A percentile compares a stretch with the other conserved stretches of the same genome.
Evolutionary conservation across 2,329 filamentous ascomycete genomes (phyloP).

Genomic region (Fusarium marasasianum): DNA sequence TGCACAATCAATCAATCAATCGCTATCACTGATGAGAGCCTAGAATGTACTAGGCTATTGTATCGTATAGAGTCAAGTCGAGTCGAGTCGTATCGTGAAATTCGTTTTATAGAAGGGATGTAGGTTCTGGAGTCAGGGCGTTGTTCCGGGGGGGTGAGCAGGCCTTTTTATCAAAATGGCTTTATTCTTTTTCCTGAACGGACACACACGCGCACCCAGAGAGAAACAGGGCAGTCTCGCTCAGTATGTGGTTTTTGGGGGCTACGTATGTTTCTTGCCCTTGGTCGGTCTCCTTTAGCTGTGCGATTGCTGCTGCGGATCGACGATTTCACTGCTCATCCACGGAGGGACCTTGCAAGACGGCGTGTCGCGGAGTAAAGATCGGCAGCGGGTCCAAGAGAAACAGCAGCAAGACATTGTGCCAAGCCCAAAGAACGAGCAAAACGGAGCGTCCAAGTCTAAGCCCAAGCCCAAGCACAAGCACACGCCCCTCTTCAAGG

Average conservation of each 20-base stretch:
- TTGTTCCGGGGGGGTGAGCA: conserved; percentile 2
- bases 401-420: conserved; percentile 11
- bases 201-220: neutral
- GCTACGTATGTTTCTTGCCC: conserved; percentile 14
- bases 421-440: conserved; percentile 9
- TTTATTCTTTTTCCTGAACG: neutral
- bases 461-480: neutral
- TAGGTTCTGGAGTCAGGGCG: conserved; percentile 6
- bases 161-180: conserved; percentile 23
- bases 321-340: conserved; percentile 24
- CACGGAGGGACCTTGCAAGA: conserved; percentile 21
- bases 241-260: neutral
- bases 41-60: conserved; percentile 1
- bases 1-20: neutral
- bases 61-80: neutral
- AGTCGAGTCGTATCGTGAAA: neutral
- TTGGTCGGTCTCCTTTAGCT: neutral
- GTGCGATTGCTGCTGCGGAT: conserved; percentile 7
- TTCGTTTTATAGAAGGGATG: neutral
- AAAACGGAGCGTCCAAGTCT: conserved; percentile 6
- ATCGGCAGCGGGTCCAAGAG: conserved; percentile 25
- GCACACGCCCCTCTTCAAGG: conserved; percentile 10
- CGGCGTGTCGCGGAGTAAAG: conserved; percentile 23
- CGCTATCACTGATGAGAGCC: neutral
- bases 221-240: conserved; percentile 19